Evolutionary conservation across 31 red algal genomes (phyloP).

Genomic region (Endocladia muricata): DNA sequence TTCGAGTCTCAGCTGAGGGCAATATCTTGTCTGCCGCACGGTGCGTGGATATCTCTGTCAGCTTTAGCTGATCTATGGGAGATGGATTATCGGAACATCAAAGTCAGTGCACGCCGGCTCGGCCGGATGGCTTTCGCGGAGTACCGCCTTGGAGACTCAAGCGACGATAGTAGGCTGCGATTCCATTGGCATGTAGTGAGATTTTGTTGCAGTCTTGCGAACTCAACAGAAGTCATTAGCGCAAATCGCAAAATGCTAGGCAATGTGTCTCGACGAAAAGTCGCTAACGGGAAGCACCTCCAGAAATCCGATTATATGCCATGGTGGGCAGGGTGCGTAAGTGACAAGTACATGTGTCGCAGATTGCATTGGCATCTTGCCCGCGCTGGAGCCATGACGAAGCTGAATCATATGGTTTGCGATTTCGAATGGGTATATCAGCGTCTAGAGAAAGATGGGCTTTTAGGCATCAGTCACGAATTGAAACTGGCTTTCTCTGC

Average conservation of each 20-base stretch:
- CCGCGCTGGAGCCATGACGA: slow-evolving; percentile 3
- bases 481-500: slow-evolving; percentile 13
- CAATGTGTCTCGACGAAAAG: slow-evolving; percentile 17
- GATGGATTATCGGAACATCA: slow-evolving; percentile 30
- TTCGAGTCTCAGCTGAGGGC: slow-evolving; percentile 32
- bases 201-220: slow-evolving; percentile 16
- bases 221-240: slow-evolving; percentile 1
- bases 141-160: slow-evolving; percentile 35
- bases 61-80: slow-evolving; percentile 49
- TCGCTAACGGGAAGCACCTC: slow-evolving; percentile 12
- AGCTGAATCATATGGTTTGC: slow-evolving; percentile 30
- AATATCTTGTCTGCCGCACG: slow-evolving; percentile 35
- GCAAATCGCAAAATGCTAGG: slow-evolving; percentile 27
- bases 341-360: slow-evolving; percentile 36
- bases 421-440: slow-evolving; percentile 50
- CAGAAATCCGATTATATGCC: slow-evolving; percentile 31
- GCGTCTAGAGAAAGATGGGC: slow-evolving; percentile 24
- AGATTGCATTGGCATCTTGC: slow-evolving; percentile 47
- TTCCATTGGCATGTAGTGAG: slow-evolving; percentile 34
- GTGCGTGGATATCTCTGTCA: slow-evolving; percentile 46
- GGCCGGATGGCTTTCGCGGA: slow-evolving; percentile 46
- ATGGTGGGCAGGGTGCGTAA: slow-evolving; percentile 35
- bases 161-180: slow-evolving; percentile 48
- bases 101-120: slow-evolving; percentile 35
- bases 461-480: slow-evolving; percentile 22